phyloP scores from a whole-genome alignment of 1,284 basidiomycete species.

The Sphaerobolus stellatus region DNA sequence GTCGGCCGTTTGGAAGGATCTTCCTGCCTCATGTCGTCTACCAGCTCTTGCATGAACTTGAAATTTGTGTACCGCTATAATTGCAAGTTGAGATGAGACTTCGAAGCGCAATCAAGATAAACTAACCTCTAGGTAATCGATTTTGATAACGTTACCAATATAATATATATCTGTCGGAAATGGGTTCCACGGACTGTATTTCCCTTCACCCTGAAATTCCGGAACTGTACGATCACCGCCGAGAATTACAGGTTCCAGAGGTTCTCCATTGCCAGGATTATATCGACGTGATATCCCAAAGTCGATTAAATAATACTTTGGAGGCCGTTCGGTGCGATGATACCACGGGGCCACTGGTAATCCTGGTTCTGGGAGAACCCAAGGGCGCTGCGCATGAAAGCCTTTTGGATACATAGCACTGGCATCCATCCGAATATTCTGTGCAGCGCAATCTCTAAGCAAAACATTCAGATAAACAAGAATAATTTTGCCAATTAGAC shows the following conservation, averaged over 20 bases:
- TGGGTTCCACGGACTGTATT: slow-evolving; percentile 27
- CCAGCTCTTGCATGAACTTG: slow-evolving; percentile 32
- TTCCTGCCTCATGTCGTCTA: slow-evolving; percentile 31
- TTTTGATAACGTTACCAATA: slow-evolving; percentile 32
- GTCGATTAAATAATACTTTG: slow-evolving; percentile 36
- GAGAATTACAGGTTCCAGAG: slow-evolving; percentile 19
- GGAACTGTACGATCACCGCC: slow-evolving; percentile 26
- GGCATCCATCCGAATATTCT: slow-evolving; percentile 40
- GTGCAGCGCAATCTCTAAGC: slow-evolving; percentile 37
- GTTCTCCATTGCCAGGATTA: slow-evolving; percentile 16
- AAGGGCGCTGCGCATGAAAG: slow-evolving; percentile 26
- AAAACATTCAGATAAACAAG: too few species aligned
- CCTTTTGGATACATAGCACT: slow-evolving; percentile 24
- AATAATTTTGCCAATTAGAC: too few species aligned
- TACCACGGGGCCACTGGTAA: too few species aligned
- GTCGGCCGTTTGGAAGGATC: slow-evolving; percentile 33
- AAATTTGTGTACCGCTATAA: slow-evolving; percentile 25
- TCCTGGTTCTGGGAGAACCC: slow-evolving; percentile 20
- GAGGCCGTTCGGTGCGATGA: slow-evolving; percentile 29
- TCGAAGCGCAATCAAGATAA: slow-evolving; percentile 30
- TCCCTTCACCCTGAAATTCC: slow-evolving; percentile 19
- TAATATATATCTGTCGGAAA: slow-evolving; percentile 39
- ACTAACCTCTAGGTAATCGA: slow-evolving; percentile 30
- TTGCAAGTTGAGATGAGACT: slow-evolving; percentile 27
- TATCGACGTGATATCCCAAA: slow-evolving; percentile 38